Base-by-base conservation (phyloP, 192 early-diverging fungal genomes). In the Pilobolus umbonatus region DNA sequence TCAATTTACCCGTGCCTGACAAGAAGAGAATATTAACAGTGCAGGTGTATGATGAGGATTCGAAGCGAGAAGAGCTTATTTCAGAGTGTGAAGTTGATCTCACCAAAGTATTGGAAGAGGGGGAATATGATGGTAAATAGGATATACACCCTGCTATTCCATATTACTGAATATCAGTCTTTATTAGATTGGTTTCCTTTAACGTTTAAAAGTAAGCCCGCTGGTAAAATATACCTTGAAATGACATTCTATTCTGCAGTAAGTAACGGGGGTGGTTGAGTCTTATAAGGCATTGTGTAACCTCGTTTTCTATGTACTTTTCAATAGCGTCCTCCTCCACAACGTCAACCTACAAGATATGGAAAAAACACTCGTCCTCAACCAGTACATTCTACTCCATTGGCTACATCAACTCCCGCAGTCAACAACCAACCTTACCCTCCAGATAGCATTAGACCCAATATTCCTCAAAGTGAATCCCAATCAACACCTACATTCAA, bases 161-260 rank as follows among this genome's bases (percentile, higher is more conserved):
- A 32, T 11, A 22, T 52, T 52, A 22, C 34, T 17, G 31, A 19
- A 36, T 35, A 49, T 29, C 10, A 38, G 10, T 57, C 22, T 21
- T 36, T 51, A 50, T 56, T 56, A 80, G 78, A 73, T 7, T 80
- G 78, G 78, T 77, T 71, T 38, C 63, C 61, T 15, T 69, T 77
- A 29, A 61, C 61, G 14, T 69, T 71, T 52, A 77, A 73, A 49
- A 68, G 71, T 25, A 34, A 64, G 2, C 30, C 29, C 19, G 73
- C 78, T 7, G 78, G 78, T n/a, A 71, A 80, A 31, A 65, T 80
- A 24, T 80, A 77, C 48, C 64, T 80, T 17, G 78, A 80, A 42
- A 30, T 80, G 38, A 80, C 78, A 11, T 80, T 77, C 34, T 80
- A 80, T 54, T 64, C 75, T 3, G 64, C 73, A 25, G 78, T 77